Conservation (phyloP, 768 basidiomycete species). For the Leccinum obscurum region DNA sequence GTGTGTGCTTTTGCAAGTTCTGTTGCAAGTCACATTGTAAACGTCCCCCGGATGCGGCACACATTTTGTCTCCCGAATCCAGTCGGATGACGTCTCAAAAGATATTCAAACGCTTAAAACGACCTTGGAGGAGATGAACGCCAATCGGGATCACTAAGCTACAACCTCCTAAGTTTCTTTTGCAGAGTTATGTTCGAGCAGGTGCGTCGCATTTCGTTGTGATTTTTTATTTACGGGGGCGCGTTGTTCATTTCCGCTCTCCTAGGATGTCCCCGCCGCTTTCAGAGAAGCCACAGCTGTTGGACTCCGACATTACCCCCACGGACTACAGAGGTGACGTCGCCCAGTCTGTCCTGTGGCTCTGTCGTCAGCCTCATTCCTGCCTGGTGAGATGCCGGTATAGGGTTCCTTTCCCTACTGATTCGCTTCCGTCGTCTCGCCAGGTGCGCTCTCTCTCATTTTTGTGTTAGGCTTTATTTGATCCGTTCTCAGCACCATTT, state of each 20-base stretch:
- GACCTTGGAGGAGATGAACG: conserved; percentile 39
- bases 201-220: conserved; percentile 32
- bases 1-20: conserved; percentile 39
- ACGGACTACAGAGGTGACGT: conserved; percentile 34
- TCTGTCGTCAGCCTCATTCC: too few relatives aligned
- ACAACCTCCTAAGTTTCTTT: conserved; percentile 50
- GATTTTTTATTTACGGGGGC: background rate
- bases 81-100: conserved; percentile 31
- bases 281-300: conserved; percentile 47
- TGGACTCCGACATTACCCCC: conserved; percentile 34
- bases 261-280: conserved; percentile 22
- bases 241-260: conserved; percentile 6
- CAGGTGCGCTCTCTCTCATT: too few relatives aligned
- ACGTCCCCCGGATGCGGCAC: background rate
- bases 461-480: too few relatives aligned
- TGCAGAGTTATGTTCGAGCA: conserved; percentile 38
- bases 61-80: conserved; percentile 16
- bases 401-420: too few relatives aligned
- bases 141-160: conserved; percentile 39
- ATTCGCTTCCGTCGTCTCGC: too few relatives aligned
- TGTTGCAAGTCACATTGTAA: conserved; percentile 25
- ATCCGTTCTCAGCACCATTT: too few relatives aligned
- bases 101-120: conserved; percentile 35
- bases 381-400: too few relatives aligned
- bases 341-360: conserved; percentile 18